These are phyloP conservation scores for Colletotrichum godetiae DNA, from an alignment of 2,329 filamentous ascomycete species.

Conservation along the genomic window DNA sequence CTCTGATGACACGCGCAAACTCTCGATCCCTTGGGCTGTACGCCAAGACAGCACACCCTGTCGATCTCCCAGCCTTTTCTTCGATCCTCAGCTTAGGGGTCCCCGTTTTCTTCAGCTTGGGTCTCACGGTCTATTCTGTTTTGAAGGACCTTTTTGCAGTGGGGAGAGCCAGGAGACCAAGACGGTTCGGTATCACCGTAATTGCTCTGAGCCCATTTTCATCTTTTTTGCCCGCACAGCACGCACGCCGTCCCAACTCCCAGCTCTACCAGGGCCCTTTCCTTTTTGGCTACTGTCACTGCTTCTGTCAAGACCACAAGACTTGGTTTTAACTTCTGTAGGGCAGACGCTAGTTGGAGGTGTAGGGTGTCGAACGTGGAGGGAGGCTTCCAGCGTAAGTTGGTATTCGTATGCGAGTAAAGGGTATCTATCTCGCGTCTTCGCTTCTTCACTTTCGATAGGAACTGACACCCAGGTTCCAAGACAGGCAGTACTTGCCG, in stretches of 20 bases:
- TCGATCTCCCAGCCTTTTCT: slow-evolving; percentile 4
- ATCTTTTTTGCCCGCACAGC: background rate
- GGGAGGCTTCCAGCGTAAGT: background rate
- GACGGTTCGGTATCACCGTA: background rate
- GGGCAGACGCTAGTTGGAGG: background rate
- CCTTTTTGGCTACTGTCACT: background rate
- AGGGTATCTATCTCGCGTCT: slow-evolving; percentile 12
- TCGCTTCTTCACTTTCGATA: slow-evolving; percentile 8
- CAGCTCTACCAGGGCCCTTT: background rate
- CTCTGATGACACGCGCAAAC: slow-evolving; percentile 30
- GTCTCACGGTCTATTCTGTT: background rate
- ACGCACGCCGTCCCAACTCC: slow-evolving; percentile 13
- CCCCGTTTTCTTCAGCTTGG: slow-evolving; percentile 24
- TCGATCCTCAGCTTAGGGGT: slow-evolving; percentile 6
- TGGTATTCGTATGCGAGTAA: background rate
- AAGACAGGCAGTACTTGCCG: background rate
- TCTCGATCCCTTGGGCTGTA: slow-evolving; percentile 25
- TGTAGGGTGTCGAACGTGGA: background rate
- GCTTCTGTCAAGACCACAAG: background rate
- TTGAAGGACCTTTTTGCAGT: background rate
- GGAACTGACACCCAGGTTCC: background rate
- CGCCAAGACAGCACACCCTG: background rate
- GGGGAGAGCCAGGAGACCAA: background rate
- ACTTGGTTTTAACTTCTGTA: background rate
- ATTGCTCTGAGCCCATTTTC: background rate